Evolutionary conservation across 805 yeast genomes (phyloP).

Genomic region (Candida pseudoglaebosa): DNA sequence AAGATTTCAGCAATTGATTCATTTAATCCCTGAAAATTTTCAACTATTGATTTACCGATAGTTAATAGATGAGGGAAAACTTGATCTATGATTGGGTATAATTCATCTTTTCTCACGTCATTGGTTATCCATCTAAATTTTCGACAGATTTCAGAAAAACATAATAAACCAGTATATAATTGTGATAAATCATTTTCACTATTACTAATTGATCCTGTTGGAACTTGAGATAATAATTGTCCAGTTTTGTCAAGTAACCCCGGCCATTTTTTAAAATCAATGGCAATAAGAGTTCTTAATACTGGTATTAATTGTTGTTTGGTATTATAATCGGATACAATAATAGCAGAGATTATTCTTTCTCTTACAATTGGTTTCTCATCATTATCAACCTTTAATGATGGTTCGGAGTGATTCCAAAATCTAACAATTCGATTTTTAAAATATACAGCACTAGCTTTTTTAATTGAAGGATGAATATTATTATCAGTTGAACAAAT

Average conservation of each 20-base stretch:
- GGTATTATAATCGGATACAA: slow-evolving; percentile 28
- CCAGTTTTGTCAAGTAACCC: slow-evolving; percentile 31
- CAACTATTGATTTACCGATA: slow-evolving; percentile 56
- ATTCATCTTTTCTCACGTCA: slow-evolving; percentile 29
- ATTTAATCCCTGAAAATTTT: slow-evolving; percentile 15
- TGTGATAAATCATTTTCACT: slow-evolving; percentile 19
- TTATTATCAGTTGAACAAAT: slow-evolving; percentile 24
- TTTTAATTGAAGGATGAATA: slow-evolving; percentile 39
- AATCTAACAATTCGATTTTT: slow-evolving; percentile 66
- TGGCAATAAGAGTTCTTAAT: slow-evolving; percentile 27
- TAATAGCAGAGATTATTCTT: slow-evolving; percentile 61
- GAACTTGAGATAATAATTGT: slow-evolving; percentile 24
- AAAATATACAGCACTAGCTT: slow-evolving; percentile 78
- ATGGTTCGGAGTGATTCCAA: slow-evolving; percentile 45
- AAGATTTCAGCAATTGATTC: slow-evolving; percentile 63
- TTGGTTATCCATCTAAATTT: slow-evolving; percentile 70
- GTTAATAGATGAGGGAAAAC: slow-evolving; percentile 64
- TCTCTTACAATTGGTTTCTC: slow-evolving; percentile 75
- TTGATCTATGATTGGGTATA: slow-evolving; percentile 45
- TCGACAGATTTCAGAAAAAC: slow-evolving; percentile 66
- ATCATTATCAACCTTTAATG: slow-evolving; percentile 47
- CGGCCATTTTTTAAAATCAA: slow-evolving; percentile 36
- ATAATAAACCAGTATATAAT: slow-evolving; percentile 63
- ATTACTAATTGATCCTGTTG: slow-evolving; percentile 5
- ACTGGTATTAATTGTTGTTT: slow-evolving; percentile 39